Evolutionary conservation across 164 flowering plant species (phyloP), one percentile per base, ranked within the genome.

Genomic region (Malania oleifera): DNA sequence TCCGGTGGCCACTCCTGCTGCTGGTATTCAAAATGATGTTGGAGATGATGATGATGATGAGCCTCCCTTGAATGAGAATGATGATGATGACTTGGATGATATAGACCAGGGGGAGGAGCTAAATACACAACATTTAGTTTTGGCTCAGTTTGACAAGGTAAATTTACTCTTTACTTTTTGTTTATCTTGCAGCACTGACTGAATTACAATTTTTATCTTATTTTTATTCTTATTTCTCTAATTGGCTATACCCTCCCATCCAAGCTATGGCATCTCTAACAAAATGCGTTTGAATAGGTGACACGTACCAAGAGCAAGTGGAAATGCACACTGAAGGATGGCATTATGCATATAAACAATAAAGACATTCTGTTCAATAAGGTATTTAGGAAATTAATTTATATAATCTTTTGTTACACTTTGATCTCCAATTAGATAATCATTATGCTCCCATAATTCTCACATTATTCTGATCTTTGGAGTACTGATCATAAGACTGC

Each of bases 101-200:
- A 70, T 80, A 58, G 96, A 84, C 27, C 75, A 83, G 37, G 96
- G 82, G 51, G 99, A 83, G 59, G 99, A 95, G 48, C 73, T 77
- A 44, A 87, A 84, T 73, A 85, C 97, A 23, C 80, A 77, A 34
- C 93, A 95, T 73, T 67, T 95, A 54, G 89, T 95, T 73, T 74
- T 95, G 68, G 95, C 97, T 29, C 97, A 95, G 72, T 95, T 95
- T 77, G 97, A 95, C 70, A 90, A 88, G 95, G 99, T 88, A 70
- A 12, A 35, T 27, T 26, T 29, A 9, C n/a, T 22, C 43, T 8
- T n/a, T n/a, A n/a, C n/a, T n/a, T n/a, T n/a, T n/a, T n/a, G n/a
- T n/a, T n/a, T n/a, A n/a, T n/a, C n/a, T n/a, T n/a, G n/a, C n/a
- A n/a, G n/a, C n/a, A n/a, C n/a, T n/a, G n/a, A n/a, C n/a, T n/a